phyloP scores from a whole-genome alignment of 768 basidiomycete genomes.

The Flagelloscypha sp. region DNA sequence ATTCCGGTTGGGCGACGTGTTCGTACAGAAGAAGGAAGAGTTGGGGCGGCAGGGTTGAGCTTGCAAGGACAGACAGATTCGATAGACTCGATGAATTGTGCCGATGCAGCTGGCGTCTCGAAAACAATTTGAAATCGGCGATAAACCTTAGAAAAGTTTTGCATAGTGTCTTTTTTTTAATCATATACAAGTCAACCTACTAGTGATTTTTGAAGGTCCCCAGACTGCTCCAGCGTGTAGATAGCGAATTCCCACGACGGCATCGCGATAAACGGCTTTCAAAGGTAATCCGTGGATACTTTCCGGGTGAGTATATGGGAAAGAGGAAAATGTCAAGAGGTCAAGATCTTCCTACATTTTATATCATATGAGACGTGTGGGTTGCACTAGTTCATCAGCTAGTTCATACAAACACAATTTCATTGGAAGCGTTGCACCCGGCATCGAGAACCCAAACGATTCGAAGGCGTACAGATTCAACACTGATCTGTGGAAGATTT shows the following conservation, averaged over 20 bases:
- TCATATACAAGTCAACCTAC: slow-evolving; percentile 1
- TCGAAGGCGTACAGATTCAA: slow-evolving; percentile 58
- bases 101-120: slow-evolving; percentile 34
- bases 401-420: slow-evolving; percentile 57
- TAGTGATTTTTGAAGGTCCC: too few relatives aligned
- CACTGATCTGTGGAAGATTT: slow-evolving; percentile 38
- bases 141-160: slow-evolving; percentile 39
- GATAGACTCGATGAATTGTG: slow-evolving; percentile 55
- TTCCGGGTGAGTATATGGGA: slow-evolving; percentile 21
- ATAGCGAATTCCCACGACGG: slow-evolving; percentile 69
- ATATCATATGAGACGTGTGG: too few relatives aligned
- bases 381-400: background rate
- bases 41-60: slow-evolving; percentile 31
- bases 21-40: slow-evolving; percentile 1
- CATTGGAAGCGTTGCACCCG: slow-evolving; percentile 34
- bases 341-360: slow-evolving; percentile 68
- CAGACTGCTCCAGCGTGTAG: slow-evolving; percentile 43
- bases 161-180: slow-evolving; percentile 1
- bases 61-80: slow-evolving; percentile 70
- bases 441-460: slow-evolving; percentile 54
- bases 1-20: background rate
- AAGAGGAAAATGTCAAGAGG: slow-evolving; percentile 55
- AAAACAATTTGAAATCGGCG: slow-evolving; percentile 76
- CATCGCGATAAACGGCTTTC: slow-evolving; percentile 72
- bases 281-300: slow-evolving; percentile 55